phyloP scores from a whole-genome alignment of 208 protist species.

The Phytomonas francai region DNA sequence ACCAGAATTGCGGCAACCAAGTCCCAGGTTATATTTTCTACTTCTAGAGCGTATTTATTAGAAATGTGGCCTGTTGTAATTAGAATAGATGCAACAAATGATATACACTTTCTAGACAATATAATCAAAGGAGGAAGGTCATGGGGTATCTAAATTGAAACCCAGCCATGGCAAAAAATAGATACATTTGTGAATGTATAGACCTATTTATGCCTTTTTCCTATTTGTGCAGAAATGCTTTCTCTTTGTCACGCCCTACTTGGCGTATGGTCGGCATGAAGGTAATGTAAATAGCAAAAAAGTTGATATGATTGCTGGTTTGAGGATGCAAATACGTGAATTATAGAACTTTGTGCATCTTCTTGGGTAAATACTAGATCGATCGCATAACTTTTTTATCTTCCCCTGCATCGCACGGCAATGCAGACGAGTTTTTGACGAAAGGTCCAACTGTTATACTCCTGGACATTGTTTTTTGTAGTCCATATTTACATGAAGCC shows the following conservation, averaged over 20 bases:
- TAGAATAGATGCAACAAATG: not conserved
- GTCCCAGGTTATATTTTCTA: not conserved
- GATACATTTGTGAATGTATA: no score
- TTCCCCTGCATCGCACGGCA: no score
- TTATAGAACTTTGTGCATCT: not conserved
- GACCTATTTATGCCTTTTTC: no score
- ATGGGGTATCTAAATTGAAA: no score
- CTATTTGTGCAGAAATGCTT: no score
- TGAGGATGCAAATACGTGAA: not conserved
- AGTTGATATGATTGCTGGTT: not conserved
- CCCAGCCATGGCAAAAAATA: no score
- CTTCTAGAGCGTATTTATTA: not conserved
- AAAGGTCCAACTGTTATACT: no score
- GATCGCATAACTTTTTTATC: no score
- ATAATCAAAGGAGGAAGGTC: not conserved
- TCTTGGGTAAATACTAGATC: not conserved
- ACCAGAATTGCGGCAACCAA: not conserved
- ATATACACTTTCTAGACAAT: not conserved
- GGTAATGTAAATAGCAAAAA: not conserved
- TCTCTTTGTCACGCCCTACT: not conserved
- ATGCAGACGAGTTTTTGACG: no score
- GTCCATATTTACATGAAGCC: no score
- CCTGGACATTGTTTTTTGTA: no score
- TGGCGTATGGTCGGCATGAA: not conserved
- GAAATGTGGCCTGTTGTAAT: not conserved